Percentiles rank a stretch among this genome's conserved stretches.
Evolutionary conservation across 257 asterid species (phyloP).

Genomic region (Penstemon newberryi): DNA sequence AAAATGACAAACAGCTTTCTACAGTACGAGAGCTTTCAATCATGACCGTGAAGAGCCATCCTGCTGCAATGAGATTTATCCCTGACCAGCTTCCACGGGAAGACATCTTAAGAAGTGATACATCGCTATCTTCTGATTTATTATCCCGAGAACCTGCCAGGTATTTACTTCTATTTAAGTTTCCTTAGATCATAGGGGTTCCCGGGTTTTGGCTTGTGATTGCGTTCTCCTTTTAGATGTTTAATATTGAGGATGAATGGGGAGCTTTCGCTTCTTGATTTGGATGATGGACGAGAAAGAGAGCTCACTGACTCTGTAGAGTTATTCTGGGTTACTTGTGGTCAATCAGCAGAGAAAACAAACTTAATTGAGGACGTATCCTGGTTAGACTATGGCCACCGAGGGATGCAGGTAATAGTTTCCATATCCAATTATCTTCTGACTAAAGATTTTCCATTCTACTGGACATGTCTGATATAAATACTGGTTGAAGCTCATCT

Average conservation of each 20-base stretch:
- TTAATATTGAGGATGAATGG: slow-evolving; percentile 90
- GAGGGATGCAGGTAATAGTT: slow-evolving; percentile 96
- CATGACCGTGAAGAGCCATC: slow-evolving; percentile 99
- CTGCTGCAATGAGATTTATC: slow-evolving; percentile 91
- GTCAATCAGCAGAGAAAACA: slow-evolving; percentile 87
- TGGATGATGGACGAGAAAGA: slow-evolving; percentile 97
- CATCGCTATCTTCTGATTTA: slow-evolving; percentile 51
- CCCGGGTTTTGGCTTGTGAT: slow-evolving; percentile 27
- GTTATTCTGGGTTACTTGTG: slow-evolving; percentile 98
- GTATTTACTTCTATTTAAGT: slow-evolving; percentile 41
- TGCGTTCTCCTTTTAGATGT: slow-evolving; percentile 54
- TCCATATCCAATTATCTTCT: slow-evolving; percentile 24
- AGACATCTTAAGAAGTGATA: slow-evolving; percentile 42
- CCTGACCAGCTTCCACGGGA: slow-evolving; percentile 85
- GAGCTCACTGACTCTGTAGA: slow-evolving; percentile 96
- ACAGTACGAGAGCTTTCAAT: slow-evolving; percentile 99
- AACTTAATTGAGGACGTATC: slow-evolving; percentile 98
- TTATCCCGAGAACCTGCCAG: slow-evolving; percentile 76
- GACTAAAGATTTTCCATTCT: slow-evolving; percentile 11
- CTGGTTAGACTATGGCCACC: slow-evolving; percentile 97
- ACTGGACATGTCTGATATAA: slow-evolving; percentile 41
- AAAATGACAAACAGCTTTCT: slow-evolving; percentile 99
- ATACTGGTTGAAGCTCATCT: slow-evolving; percentile 48
- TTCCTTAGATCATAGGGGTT: slow-evolving; percentile 27
- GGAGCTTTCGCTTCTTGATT: slow-evolving; percentile 95